Base-by-base conservation (phyloP, 2,329 filamentous ascomycete genomes). In the Talaromyces sp. region DNA sequence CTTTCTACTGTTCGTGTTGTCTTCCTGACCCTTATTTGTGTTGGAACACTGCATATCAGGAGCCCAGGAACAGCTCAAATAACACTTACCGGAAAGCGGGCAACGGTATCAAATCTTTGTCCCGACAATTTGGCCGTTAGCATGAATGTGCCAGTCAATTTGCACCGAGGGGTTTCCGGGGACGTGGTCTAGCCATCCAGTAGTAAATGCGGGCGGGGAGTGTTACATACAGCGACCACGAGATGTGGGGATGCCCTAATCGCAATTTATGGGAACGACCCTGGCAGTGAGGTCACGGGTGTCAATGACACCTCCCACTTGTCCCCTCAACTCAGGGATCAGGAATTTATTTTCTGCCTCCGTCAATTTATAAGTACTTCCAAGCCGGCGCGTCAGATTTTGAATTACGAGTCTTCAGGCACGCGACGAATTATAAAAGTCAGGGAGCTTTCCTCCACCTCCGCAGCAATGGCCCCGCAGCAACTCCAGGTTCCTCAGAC, bases 401-500 rank as follows among this genome's bases (percentile, higher is more conserved):
- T 21, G 21, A 1, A 13, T 33, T 9, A 35, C 25, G 28, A 21
- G 45, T 11, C 6, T 25, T 13, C 21, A 13, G 25, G 9, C 28
- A 53, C 21, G 33, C 17, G 13, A 40, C 41, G 19, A 52, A 36
- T 17, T 17, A 15, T 15, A 7, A 39, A n/a, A 22, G 21, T 11
- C 22, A 41, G 41, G 45, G 48, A 40, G 48, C 45, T 35, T 6
- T 17, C 35, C 57, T 41, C 50, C 39, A 43, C 52, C 25, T 51
- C 51, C 67, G 65, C 66, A 68, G 60, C 69, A 64, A 76, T 76
- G 73, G 64, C 70, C 67, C 70, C 70, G 61, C 70, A 74, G 56
- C 73, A 75, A 61, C 69, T 76, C 54, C 48, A 50, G 5, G 91
- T 96, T 54, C 92, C 92, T 60, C 84, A 88, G 63, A 88, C 89